Evolutionary conservation across 805 yeast genomes (phyloP).

Genomic region (Metschnikowia kofuensis): DNA sequence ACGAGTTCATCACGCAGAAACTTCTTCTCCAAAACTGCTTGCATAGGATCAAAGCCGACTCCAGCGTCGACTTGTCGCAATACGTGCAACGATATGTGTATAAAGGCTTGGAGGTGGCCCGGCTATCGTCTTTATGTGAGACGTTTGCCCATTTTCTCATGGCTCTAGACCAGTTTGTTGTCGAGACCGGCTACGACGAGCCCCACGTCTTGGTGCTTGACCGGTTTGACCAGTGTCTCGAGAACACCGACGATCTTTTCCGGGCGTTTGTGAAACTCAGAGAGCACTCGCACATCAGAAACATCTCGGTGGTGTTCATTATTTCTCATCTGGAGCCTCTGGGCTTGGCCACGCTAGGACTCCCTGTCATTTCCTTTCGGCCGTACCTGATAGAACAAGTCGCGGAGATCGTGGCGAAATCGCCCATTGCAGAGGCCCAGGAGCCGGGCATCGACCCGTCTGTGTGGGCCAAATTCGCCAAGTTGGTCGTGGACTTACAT

Average conservation of each 20-base stretch:
- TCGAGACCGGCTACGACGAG: slow-evolving; percentile 26
- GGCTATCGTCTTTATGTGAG: slow-evolving; percentile 35
- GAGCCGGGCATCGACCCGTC: slow-evolving; percentile 3
- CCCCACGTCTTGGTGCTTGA: slow-evolving; percentile 47
- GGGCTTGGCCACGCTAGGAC: slow-evolving; percentile 33
- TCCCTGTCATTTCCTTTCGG: slow-evolving; percentile 42
- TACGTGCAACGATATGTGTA: slow-evolving; percentile 21
- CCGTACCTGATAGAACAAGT: slow-evolving; percentile 37
- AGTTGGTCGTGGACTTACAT: slow-evolving; percentile 45
- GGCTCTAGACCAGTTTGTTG: slow-evolving; percentile 38
- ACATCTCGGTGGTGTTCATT: slow-evolving; percentile 38
- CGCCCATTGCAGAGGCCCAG: slow-evolving; percentile 4
- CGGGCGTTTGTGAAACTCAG: slow-evolving; percentile 40
- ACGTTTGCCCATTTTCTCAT: slow-evolving; percentile 39
- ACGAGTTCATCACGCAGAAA: slow-evolving; percentile 41
- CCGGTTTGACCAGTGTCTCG: slow-evolving; percentile 46
- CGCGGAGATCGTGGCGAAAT: slow-evolving; percentile 29
- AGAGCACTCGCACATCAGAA: slow-evolving; percentile 35
- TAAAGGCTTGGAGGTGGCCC: slow-evolving; percentile 26
- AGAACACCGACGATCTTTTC: slow-evolving; percentile 38
- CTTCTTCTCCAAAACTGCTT: slow-evolving; percentile 42
- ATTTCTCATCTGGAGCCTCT: slow-evolving; percentile 39
- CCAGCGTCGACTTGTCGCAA: slow-evolving; percentile 26
- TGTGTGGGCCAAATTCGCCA: slow-evolving; percentile 44
- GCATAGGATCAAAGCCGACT: slow-evolving; percentile 34